Evolutionary conservation across 2,329 filamentous ascomycete species (phyloP), one percentile per base, ranked within the genome.

Genomic region (Curvularia lunata): DNA sequence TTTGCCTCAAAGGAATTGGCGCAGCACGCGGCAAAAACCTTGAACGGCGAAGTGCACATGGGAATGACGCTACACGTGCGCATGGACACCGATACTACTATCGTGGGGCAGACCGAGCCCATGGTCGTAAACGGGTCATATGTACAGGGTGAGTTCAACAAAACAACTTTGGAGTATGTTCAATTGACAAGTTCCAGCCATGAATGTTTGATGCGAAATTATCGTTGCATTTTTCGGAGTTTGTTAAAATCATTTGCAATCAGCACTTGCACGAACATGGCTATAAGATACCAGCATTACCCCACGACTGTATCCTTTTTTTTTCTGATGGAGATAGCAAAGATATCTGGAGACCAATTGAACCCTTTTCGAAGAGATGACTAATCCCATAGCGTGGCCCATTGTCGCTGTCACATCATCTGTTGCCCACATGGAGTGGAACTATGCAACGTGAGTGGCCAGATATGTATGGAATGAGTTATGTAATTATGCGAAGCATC

Each of bases 21-120:
- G 23, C 61, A 72, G 19, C 59, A 66, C 23, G 75, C 74, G 7
- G 71, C 68, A 16, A 50, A 58, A 13, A 52, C 52, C 16, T 64
- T 78, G 19, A 68, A 78, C 46, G 49, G 64, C 27, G 60, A n/a
- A 37, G 38, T 58, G 21, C 70, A 74, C 58, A 69, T 70, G 66
- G 72, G 68, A 4, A 73, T 68, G 68, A 67, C 50, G 12, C 56
- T 78, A 42, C 68, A 61, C 19, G 74, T 74, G 19, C 74, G 74
- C 43, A 62, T 76, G 52, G 75, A 76, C 48, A 70, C 64, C 6
- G 72, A 77, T 10, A 64, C 69, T 6, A 77, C 74, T 2, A 60
- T 73, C 16, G 68, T 78, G 42, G 73, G 71, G 18, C 66, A 68
- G 27, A 55, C 70, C 37, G 66, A 65, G 37, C 74, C 73, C 25